Conservation (phyloP, 1,139 yeast species). For the Pichia norvegensis region DNA sequence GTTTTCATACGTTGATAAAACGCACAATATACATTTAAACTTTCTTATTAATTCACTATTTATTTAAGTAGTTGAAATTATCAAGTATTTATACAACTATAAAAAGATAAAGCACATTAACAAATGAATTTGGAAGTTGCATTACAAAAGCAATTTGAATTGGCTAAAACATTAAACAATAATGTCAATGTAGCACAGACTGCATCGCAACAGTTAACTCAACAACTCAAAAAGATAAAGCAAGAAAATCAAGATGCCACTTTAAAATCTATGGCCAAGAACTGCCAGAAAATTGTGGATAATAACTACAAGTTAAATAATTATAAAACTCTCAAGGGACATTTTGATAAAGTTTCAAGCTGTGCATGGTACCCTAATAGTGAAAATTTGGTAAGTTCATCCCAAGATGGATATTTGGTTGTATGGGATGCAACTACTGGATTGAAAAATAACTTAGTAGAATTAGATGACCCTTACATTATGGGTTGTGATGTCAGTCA, state of each 20-base stretch:
- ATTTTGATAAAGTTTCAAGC: conserved; percentile 63
- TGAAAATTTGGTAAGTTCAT: conserved; percentile 54
- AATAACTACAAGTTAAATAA: conserved; percentile 25
- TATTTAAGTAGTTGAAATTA: too few species aligned
- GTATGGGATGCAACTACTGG: conserved; percentile 80
- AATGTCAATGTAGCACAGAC: conserved; percentile 20
- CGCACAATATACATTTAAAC: too few species aligned
- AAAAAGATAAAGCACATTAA: neutral
- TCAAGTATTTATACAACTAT: neutral
- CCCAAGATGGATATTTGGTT: conserved; percentile 82
- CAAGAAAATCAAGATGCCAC: conserved; percentile 24
- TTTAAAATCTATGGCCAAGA: conserved; percentile 19
- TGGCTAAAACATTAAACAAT: conserved; percentile 17
- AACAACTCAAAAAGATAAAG: conserved; percentile 23
- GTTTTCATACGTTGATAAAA: neutral
- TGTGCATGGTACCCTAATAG: conserved; percentile 65
- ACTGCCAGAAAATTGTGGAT: conserved; percentile 23
- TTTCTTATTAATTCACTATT: too few species aligned
- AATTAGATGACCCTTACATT: conserved; percentile 70
- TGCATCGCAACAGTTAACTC: conserved; percentile 21
- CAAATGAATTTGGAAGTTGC: conserved; percentile 13
- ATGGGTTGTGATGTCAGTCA: conserved; percentile 70
- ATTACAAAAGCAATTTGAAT: conserved; percentile 20
- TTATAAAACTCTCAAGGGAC: conserved; percentile 52
- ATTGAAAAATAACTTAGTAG: conserved; percentile 61